Conservation (phyloP, 345 rosid species). For the Draba incana region DNA sequence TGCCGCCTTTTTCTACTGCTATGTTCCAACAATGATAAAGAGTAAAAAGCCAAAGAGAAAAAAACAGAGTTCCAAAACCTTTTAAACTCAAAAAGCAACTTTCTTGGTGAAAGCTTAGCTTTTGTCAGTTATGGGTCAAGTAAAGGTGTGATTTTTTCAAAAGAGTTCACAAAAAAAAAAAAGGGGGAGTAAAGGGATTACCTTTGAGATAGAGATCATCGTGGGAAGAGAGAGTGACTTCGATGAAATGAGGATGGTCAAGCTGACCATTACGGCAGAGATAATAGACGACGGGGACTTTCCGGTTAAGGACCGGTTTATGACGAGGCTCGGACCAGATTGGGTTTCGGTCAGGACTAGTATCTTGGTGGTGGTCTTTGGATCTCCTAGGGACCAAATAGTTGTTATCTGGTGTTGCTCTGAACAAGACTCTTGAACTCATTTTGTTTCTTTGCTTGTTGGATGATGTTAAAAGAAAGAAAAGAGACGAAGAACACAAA, state of each 20-base stretch:
- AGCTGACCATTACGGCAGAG: slow-evolving; percentile 88
- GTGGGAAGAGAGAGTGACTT: slow-evolving; percentile 73
- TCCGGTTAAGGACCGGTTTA: slow-evolving; percentile 45
- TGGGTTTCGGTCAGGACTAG: slow-evolving; percentile 73
- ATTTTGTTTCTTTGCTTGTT: slow-evolving; percentile 32
- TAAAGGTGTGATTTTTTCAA: neutral
- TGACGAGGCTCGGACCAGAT: slow-evolving; percentile 59
- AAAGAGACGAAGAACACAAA: slow-evolving; percentile 28
- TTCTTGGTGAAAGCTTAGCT: neutral
- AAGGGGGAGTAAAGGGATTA: slow-evolving; percentile 22
- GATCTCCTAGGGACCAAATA: slow-evolving; percentile 50
- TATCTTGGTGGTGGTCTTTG: slow-evolving; percentile 46
- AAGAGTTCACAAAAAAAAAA: neutral
- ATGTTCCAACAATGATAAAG: slow-evolving; percentile 24
- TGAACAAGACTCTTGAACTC: slow-evolving; percentile 53
- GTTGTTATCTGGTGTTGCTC: slow-evolving; percentile 41
- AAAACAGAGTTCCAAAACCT: slow-evolving; percentile 23
- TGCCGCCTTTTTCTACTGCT: slow-evolving; percentile 36
- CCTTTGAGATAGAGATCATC: slow-evolving; percentile 87
- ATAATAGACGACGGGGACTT: slow-evolving; percentile 84
- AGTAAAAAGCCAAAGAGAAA: slow-evolving; percentile 26
- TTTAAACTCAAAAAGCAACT: slow-evolving; percentile 34
- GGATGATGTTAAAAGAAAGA: slow-evolving; percentile 9
- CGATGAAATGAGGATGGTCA: slow-evolving; percentile 98
- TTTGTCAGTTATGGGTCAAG: slow-evolving; percentile 3